Evolutionary conservation across 352 stramenopile genomes (phyloP).

Genomic region (Globisporangium sylvaticum): DNA sequence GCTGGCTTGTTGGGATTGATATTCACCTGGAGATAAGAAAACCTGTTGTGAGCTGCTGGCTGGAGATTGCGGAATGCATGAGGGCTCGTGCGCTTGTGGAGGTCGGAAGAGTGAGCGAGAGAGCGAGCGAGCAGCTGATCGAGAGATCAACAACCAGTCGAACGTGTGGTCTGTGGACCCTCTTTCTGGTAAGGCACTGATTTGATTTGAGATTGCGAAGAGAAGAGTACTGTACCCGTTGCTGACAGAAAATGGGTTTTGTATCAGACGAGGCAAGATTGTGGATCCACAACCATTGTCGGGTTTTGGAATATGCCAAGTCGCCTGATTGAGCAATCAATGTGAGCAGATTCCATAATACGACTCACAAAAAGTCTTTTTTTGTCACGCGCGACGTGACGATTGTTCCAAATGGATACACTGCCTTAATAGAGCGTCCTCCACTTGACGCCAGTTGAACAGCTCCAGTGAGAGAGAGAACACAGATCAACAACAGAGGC

Average conservation of each 20-base stretch:
- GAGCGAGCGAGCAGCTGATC: background rate
- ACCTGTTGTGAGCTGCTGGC: no score
- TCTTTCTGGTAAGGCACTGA: background rate
- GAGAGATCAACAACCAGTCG: background rate
- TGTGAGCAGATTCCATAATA: background rate
- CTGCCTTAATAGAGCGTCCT: background rate
- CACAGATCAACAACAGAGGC: no score
- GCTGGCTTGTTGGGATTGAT: background rate
- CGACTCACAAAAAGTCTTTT: background rate
- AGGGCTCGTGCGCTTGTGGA: background rate
- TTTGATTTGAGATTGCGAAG: background rate
- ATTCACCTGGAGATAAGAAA: no score
- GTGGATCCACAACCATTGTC: no score
- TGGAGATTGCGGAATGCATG: background rate
- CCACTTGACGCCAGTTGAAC: no score
- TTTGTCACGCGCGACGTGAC: background rate
- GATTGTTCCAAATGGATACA: background rate
- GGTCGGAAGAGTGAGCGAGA: background rate
- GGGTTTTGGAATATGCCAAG: background rate
- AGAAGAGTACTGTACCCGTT: background rate
- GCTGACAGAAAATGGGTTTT: no score
- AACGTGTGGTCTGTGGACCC: background rate
- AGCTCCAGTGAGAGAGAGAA: background rate
- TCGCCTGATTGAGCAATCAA: background rate
- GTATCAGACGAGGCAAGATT: no score